Evolutionary conservation across 495 filamentous ascomycete species (phyloP), one percentile per base, ranked within the genome.

Genomic region (Aspergillus ellipticus): DNA sequence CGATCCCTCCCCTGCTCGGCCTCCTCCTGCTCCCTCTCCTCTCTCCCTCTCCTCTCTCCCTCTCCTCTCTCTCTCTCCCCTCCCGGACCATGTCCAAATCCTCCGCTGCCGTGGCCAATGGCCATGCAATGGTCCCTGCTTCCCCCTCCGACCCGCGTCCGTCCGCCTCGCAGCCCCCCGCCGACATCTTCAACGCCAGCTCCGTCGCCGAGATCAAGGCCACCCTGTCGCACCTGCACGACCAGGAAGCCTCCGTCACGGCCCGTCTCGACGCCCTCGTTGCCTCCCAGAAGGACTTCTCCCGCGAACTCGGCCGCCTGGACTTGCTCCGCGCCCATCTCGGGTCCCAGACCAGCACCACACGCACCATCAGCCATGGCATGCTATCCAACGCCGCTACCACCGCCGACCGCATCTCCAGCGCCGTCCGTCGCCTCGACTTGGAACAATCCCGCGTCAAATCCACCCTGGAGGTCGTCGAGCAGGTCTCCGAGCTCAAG

Each of bases 401-500:
- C 24, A 96, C 92, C 33, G 94, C 95, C n/a, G 80, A 83, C 16
- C 86, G 89, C 50, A 89, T 97, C 60, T 94, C 90, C 13, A 79
- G 79, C 61, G 88, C 91, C 11, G 94, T 98, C 41, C 89, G 89
- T 57, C 77, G 82, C 9, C 82, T 98, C 15, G 94, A 98, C 65
- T 76, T 88, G 13, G 94, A 97, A 72, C 93, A 97, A 73, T 83
- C 87, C 10, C 82, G 90, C 26, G 95, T 97, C 7, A 89, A 91
- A 60, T 85, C 89, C 21, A 97, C 95, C 6, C 74, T 98, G 47
- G 85, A 86, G 33, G 92, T 98, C 20, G 94, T 97, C 4, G 93
- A 97, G 65, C 92, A 96, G 68, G 95, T 98, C 5, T 86, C 89
- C 7, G 94, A 98, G 74, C 86, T 98, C 46, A 97, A 97, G 70